Conservation (phyloP, 108 stramenopile species). For the Mediolabrus comicus region DNA sequence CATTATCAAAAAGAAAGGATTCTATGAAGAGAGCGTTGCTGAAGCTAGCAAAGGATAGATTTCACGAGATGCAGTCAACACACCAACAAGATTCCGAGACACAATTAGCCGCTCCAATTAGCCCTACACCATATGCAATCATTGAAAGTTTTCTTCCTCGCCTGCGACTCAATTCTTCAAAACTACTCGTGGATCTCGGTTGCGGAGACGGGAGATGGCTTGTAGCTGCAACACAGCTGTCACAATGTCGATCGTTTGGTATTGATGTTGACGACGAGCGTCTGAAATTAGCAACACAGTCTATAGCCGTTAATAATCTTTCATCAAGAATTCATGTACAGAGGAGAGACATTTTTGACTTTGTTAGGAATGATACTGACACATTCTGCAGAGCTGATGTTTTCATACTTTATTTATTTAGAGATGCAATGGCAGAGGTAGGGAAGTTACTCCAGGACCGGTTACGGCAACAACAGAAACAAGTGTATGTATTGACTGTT, state of each 20-base stretch:
- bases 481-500: constrained; percentile 21
- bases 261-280: constrained; percentile 41
- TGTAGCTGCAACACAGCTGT: constrained; percentile 30
- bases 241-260: constrained; percentile 44
- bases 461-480: not conserved
- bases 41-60: constrained; percentile 28
- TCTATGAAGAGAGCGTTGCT: constrained; percentile 35
- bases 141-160: constrained; percentile 40
- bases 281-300: constrained; percentile 17
- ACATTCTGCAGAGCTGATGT: constrained; percentile 28
- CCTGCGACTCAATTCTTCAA: constrained; percentile 23
- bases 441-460: constrained; percentile 24
- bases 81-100: constrained; percentile 5
- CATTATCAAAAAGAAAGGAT: constrained; percentile 14
- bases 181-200: constrained; percentile 43
- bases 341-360: constrained; percentile 37
- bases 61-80: constrained; percentile 28
- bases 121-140: constrained; percentile 35
- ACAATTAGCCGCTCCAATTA: constrained; percentile 37
- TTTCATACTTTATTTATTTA: constrained; percentile 43
- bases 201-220: constrained; percentile 58
- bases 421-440: constrained; percentile 42
- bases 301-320: constrained; percentile 16
- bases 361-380: constrained; percentile 13
- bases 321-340: constrained; percentile 16